Evolutionary conservation across 768 basidiomycete genomes (phyloP).

Genomic region (Tricholomella constricta): DNA sequence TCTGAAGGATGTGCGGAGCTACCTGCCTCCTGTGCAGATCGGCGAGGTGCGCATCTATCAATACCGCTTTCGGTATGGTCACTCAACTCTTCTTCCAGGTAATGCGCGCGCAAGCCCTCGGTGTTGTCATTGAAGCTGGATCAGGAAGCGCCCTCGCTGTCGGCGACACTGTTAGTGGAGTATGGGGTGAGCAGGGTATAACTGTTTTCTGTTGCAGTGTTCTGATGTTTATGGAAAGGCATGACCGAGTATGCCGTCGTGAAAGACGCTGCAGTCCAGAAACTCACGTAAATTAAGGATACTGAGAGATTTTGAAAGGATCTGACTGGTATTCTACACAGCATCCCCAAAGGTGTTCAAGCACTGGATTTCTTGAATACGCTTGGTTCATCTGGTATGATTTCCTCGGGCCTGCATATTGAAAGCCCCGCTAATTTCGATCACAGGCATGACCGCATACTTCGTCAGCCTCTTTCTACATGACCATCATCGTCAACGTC

Average conservation of each 20-base stretch:
- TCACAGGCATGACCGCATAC: conserved; percentile 82
- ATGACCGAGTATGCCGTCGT: conserved; percentile 78
- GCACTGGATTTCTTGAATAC: conserved; percentile 81
- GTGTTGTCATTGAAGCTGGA: conserved; percentile 62
- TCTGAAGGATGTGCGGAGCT: conserved; percentile 71
- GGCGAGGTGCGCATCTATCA: conserved; percentile 46
- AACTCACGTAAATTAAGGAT: conserved; percentile 53
- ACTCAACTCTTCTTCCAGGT: conserved; percentile 33
- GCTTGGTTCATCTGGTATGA: conserved; percentile 69
- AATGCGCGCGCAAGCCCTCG: conserved; percentile 75
- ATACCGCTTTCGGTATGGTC: background rate
- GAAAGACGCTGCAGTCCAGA: conserved; percentile 50
- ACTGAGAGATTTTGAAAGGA: background rate
- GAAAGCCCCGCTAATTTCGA: background rate
- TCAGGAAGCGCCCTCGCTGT: conserved; percentile 52
- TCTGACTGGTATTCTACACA: conserved; percentile 21
- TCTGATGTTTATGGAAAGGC: conserved; percentile 40
- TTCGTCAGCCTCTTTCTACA: conserved; percentile 53
- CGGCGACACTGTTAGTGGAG: conserved; percentile 72
- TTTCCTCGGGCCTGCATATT: background rate
- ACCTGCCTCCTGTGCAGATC: conserved; percentile 71
- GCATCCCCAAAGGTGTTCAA: conserved; percentile 59
- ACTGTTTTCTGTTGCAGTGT: background rate
- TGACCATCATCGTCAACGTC: background rate
- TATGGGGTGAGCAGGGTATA: conserved; percentile 49